These are phyloP conservation scores for Sporothrix luriei DNA, from an alignment of 2,329 filamentous ascomycete species.

Conservation along the genomic window DNA sequence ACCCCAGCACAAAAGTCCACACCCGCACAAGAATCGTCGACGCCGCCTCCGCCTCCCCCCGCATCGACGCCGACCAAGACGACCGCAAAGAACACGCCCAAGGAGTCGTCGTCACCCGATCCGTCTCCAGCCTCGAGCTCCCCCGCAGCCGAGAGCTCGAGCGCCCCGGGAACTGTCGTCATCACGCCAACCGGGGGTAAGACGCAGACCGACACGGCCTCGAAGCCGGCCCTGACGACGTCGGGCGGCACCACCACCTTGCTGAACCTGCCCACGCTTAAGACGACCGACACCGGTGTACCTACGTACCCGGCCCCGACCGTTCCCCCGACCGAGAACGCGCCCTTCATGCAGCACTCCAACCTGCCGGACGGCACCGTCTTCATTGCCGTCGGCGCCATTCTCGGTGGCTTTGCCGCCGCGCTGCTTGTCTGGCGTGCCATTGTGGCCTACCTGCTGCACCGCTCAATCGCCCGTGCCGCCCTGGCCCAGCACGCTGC, in stretches of 20 bases:
- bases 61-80: slow-evolving; percentile 31
- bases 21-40: slow-evolving; percentile 24
- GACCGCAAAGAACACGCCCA: slow-evolving; percentile 21
- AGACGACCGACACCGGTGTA: slow-evolving; percentile 44
- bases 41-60: slow-evolving; percentile 38
- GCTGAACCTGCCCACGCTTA: slow-evolving; percentile 48
- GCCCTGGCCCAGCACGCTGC: slow-evolving; percentile 71
- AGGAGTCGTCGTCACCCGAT: not conserved
- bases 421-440: slow-evolving; percentile 86
- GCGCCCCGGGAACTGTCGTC: slow-evolving; percentile 30
- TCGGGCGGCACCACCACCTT: slow-evolving; percentile 30
- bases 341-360: slow-evolving; percentile 90
- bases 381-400: slow-evolving; percentile 91
- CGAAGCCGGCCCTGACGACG: slow-evolving; percentile 36
- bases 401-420: slow-evolving; percentile 78
- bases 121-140: not conserved
- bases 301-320: slow-evolving; percentile 69
- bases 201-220: not conserved
- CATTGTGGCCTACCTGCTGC: slow-evolving; percentile 85
- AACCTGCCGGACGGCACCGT: slow-evolving; percentile 87
- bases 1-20: slow-evolving; percentile 29
- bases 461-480: slow-evolving; percentile 85
- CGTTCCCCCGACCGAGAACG: slow-evolving; percentile 79
- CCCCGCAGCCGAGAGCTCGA: slow-evolving; percentile 35
- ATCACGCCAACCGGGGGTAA: slow-evolving; percentile 29